These are phyloP conservation scores for Aspergillus tubingensis DNA, from an alignment of 2,329 filamentous ascomycete genomes.

Conservation along the genomic window DNA sequence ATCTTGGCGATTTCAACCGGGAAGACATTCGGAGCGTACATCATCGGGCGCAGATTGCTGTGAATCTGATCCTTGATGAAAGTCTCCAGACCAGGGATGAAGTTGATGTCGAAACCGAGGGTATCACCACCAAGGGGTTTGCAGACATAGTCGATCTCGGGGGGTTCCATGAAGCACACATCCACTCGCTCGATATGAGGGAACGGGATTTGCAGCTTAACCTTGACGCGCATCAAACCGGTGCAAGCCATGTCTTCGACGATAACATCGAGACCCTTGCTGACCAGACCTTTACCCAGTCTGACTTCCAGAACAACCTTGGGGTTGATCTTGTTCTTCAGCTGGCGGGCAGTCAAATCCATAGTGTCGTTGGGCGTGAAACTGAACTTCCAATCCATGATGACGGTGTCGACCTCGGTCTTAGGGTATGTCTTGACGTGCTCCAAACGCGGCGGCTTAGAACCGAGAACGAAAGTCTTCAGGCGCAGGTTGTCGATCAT, in stretches of 20 bases:
- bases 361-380: slow-evolving; percentile 94
- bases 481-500: slow-evolving; percentile 93
- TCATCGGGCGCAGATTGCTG: slow-evolving; percentile 89
- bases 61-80: slow-evolving; percentile 98
- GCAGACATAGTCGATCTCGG: slow-evolving; percentile 93
- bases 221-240: slow-evolving; percentile 93
- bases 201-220: slow-evolving; percentile 95
- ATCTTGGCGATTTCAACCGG: slow-evolving; percentile 98
- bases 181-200: slow-evolving; percentile 94
- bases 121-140: slow-evolving; percentile 94
- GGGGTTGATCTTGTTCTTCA: slow-evolving; percentile 95
- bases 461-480: slow-evolving; percentile 90
- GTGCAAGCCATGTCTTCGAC: slow-evolving; percentile 97
- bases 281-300: slow-evolving; percentile 93
- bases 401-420: slow-evolving; percentile 88
- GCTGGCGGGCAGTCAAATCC: slow-evolving; percentile 85
- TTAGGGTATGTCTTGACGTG: slow-evolving; percentile 98
- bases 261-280: slow-evolving; percentile 95
- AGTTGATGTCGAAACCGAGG: slow-evolving; percentile 98
- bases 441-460: slow-evolving; percentile 92
- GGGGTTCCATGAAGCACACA: slow-evolving; percentile 88
- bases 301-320: slow-evolving; percentile 95
- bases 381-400: slow-evolving; percentile 99
- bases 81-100: slow-evolving; percentile 87
- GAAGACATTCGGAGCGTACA: slow-evolving; percentile 97